Percentiles rank a stretch among this genome's conserved stretches.
These are phyloP conservation scores for Biancaea sappan DNA, from an alignment of 306 rosid species.

Conservation along the genomic window DNA sequence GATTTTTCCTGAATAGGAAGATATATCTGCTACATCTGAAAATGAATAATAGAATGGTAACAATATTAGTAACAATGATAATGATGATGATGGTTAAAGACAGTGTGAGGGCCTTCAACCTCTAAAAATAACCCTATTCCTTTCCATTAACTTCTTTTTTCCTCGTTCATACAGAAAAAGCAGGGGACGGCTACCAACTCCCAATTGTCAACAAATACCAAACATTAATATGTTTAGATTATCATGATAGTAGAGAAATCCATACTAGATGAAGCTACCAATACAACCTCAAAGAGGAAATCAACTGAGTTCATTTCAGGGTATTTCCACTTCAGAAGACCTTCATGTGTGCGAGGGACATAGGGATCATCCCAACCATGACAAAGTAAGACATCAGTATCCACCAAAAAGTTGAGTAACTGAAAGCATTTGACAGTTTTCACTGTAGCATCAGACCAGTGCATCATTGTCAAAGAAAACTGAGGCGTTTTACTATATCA, in stretches of 20 bases:
- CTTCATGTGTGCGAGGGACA: slow-evolving; percentile 98
- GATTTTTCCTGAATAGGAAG: slow-evolving; percentile 72
- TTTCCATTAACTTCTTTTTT: slow-evolving; percentile 83
- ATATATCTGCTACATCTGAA: slow-evolving; percentile 69
- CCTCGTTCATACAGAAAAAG: slow-evolving; percentile 86
- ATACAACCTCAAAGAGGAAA: slow-evolving; percentile 84
- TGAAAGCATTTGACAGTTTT: background rate
- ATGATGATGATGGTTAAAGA: slow-evolving; percentile 13
- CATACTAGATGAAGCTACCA: slow-evolving; percentile 25
- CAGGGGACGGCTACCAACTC: slow-evolving; percentile 50
- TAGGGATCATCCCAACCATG: slow-evolving; percentile 99
- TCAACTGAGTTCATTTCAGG: slow-evolving; percentile 92
- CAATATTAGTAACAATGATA: background rate
- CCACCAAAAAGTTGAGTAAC: slow-evolving; percentile 11
- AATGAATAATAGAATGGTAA: background rate
- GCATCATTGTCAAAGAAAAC: slow-evolving; percentile 18
- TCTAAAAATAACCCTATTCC: slow-evolving; percentile 68
- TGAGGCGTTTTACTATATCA: background rate
- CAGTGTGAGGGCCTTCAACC: slow-evolving; percentile 45
- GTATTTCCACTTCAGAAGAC: slow-evolving; percentile 97
- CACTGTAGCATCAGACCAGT: slow-evolving; percentile 19
- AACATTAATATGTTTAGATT: slow-evolving; percentile 27
- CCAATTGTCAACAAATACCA: slow-evolving; percentile 51
- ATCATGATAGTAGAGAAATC: slow-evolving; percentile 23
- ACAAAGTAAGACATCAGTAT: slow-evolving; percentile 23